These are phyloP conservation scores for Bipolaris zeicola DNA, from an alignment of 2,329 filamentous ascomycete species.

Conservation along the genomic window DNA sequence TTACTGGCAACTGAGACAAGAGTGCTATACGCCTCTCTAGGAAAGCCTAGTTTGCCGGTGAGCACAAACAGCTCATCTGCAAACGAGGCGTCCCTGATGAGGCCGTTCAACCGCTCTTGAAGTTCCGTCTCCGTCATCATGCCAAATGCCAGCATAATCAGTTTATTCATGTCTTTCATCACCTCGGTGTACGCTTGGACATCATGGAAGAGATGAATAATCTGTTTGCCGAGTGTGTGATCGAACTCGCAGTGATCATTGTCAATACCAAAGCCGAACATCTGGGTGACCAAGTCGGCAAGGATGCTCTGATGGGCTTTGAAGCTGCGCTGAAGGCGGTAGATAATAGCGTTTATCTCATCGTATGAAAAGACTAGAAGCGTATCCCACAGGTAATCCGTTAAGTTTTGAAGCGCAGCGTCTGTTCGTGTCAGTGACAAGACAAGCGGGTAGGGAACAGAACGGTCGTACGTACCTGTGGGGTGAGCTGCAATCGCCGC, in stretches of 20 bases:
- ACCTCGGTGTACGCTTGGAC: not conserved
- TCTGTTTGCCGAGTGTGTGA: not conserved
- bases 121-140: not conserved
- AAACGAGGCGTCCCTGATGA: constrained; percentile 14
- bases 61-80: constrained; percentile 10
- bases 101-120: constrained; percentile 3
- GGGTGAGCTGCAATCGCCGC: not conserved
- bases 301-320: not conserved
- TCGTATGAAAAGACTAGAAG: not conserved
- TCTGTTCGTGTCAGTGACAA: not conserved
- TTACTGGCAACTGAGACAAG: constrained; percentile 7
- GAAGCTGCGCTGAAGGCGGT: not conserved
- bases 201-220: constrained; percentile 8
- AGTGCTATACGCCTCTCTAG: constrained; percentile 11
- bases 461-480: not conserved
- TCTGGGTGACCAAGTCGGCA: constrained; percentile 2
- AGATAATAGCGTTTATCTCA: not conserved
- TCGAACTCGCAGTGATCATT: not conserved
- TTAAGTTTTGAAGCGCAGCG: not conserved
- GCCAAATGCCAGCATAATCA: constrained; percentile 1
- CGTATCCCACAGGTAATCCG: not conserved
- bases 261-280: constrained; percentile 7
- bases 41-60: constrained; percentile 17
- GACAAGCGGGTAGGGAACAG: not conserved
- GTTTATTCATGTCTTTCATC: not conserved